These are phyloP conservation scores for Thinopyrum elongatum DNA, from an alignment of 176 grass and related monocot species.

Conservation along the genomic window DNA sequence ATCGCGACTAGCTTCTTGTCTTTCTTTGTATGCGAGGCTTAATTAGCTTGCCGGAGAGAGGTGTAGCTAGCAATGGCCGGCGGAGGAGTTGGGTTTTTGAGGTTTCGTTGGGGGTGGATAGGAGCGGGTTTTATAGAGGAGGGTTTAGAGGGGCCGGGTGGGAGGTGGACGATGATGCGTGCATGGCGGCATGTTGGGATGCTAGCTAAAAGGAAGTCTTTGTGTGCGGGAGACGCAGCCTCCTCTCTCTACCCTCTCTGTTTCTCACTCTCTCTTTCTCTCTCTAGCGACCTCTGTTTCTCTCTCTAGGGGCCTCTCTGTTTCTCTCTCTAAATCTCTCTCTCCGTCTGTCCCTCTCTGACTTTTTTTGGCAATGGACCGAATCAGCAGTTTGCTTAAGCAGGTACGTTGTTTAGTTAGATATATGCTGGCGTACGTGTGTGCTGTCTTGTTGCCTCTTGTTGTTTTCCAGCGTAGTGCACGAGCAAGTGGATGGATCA, in stretches of 20 bases:
- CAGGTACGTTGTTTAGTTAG: conserved; percentile 4
- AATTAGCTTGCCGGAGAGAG: neutral
- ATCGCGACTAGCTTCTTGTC: conserved; percentile 47
- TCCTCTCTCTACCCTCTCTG: neutral
- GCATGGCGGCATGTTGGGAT: conserved; percentile 24
- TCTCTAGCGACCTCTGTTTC: neutral
- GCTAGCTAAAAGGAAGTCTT: conserved; percentile 39
- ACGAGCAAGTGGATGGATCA: neutral
- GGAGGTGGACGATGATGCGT: conserved; percentile 19
- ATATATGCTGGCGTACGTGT: neutral
- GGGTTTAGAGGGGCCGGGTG: conserved; percentile 9
- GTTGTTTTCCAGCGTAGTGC: neutral
- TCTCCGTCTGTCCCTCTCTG: neutral
- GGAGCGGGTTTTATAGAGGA: conserved; percentile 66
- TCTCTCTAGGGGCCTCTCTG: neutral
- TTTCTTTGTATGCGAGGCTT: neutral
- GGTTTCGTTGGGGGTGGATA: conserved; percentile 46
- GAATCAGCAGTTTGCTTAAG: neutral
- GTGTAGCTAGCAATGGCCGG: neutral
- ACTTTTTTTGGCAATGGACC: conserved; percentile 17
- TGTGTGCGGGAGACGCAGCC: conserved; percentile 63
- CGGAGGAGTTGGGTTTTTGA: neutral
- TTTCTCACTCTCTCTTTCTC: neutral
- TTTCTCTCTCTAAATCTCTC: neutral
- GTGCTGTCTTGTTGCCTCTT: neutral